These are phyloP conservation scores for Pyricularia sp. DNA, from an alignment of 2,329 filamentous ascomycete genomes.

Conservation along the genomic window DNA sequence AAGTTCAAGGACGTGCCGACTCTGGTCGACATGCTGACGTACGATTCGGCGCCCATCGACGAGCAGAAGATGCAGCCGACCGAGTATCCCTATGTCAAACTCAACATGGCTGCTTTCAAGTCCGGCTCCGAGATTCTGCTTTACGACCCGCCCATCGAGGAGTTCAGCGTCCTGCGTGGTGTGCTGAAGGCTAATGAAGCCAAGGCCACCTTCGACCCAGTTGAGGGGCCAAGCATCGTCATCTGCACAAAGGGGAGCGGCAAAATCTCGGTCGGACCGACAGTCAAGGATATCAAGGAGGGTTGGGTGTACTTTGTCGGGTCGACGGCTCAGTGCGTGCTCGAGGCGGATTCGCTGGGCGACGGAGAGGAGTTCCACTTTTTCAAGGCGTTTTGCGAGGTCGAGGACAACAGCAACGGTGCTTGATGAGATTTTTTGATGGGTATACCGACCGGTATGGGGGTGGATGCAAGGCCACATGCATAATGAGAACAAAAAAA, in stretches of 20 bases:
- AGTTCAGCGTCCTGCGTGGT: constrained; percentile 84
- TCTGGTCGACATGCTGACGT: constrained; percentile 84
- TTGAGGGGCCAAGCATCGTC: constrained; percentile 83
- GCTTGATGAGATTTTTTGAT: background rate
- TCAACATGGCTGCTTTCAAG: constrained; percentile 76
- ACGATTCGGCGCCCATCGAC: constrained; percentile 87
- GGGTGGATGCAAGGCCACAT: background rate
- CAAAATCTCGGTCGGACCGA: constrained; percentile 76
- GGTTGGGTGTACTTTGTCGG: constrained; percentile 80
- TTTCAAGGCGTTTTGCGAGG: constrained; percentile 91
- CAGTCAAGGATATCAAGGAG: constrained; percentile 62
- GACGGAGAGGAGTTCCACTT: constrained; percentile 67
- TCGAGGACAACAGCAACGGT: constrained; percentile 41
- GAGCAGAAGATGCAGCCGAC: constrained; percentile 86
- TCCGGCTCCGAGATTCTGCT: constrained; percentile 63
- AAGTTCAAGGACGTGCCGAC: constrained; percentile 97
- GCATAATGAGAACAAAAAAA: background rate
- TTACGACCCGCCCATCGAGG: constrained; percentile 94
- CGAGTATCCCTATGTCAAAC: constrained; percentile 76
- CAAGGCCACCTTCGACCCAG: constrained; percentile 79
- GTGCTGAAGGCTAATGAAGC: constrained; percentile 61
- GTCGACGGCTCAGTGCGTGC: constrained; percentile 70
- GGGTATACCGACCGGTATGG: background rate
- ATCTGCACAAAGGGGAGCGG: constrained; percentile 83
- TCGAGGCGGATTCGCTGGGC: constrained; percentile 53